Percentiles rank a stretch among this genome's conserved stretches.
phyloP scores from a whole-genome alignment of 192 early-diverging fungal species.

The Rhizophagus prolifer region DNA sequence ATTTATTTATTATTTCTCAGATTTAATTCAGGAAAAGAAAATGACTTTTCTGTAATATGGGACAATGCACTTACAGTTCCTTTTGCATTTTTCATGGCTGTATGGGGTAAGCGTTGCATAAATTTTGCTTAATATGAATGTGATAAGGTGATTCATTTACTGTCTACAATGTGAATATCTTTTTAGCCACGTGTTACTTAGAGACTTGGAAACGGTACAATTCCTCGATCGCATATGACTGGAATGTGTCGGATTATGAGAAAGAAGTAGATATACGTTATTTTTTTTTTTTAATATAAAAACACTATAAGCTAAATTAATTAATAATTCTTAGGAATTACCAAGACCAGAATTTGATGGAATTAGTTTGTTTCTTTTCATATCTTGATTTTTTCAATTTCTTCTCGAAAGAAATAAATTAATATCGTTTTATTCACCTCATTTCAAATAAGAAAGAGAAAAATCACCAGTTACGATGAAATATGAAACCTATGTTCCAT shows the following conservation, averaged over 20 bases:
- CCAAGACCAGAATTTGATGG: conserved; percentile 59
- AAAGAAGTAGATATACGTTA: not conserved
- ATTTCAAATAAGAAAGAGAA: conserved; percentile 11
- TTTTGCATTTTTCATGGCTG: conserved; percentile 58
- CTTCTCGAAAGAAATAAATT: not conserved
- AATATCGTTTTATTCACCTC: not conserved
- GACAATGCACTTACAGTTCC: conserved; percentile 58
- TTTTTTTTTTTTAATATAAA: not conserved
- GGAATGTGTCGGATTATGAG: conserved; percentile 57
- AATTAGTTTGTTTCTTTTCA: conserved; percentile 30
- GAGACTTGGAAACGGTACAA: conserved; percentile 64
- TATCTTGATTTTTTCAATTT: not conserved
- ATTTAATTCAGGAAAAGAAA: not conserved
- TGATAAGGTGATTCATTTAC: not conserved
- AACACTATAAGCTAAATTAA: not conserved
- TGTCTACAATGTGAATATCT: not conserved
- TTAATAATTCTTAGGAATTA: conserved; percentile 31
- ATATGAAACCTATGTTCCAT: conserved; percentile 45
- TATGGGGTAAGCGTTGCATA: conserved; percentile 51
- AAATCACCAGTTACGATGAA: conserved; percentile 54
- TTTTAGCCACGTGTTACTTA: conserved; percentile 47
- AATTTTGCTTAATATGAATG: not conserved
- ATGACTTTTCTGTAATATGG: conserved; percentile 41
- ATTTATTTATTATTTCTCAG: not conserved
- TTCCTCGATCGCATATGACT: conserved; percentile 45